Evolutionary conservation across 1,139 yeast genomes (phyloP).

Genomic region (Zygosaccharomyces sapae): DNA sequence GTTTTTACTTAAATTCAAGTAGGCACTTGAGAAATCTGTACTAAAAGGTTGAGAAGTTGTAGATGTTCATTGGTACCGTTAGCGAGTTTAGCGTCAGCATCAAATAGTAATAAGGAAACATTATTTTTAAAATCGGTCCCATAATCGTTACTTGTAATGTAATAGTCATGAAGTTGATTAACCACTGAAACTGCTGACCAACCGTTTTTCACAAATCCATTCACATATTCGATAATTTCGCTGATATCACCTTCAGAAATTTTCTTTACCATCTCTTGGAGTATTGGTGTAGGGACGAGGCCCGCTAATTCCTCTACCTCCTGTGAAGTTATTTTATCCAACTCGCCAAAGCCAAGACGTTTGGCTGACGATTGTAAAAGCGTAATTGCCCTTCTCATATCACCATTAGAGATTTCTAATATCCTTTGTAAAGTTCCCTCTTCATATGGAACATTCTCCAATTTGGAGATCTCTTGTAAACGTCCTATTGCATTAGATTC

Average conservation of each 20-base stretch:
- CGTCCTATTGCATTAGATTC: constrained; percentile 65
- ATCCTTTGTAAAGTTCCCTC: constrained; percentile 57
- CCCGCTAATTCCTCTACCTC: constrained; percentile 76
- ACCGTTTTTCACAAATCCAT: constrained; percentile 63
- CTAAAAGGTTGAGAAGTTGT: constrained; percentile 67
- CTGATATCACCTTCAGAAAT: constrained; percentile 41
- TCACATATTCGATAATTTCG: constrained; percentile 47
- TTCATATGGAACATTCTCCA: constrained; percentile 46
- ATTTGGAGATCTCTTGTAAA: constrained; percentile 51
- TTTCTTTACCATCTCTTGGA: constrained; percentile 44
- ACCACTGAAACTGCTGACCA: constrained; percentile 83
- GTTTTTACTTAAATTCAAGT: not conserved
- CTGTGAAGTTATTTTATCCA: constrained; percentile 33
- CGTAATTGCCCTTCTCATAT: constrained; percentile 89
- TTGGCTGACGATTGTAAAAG: constrained; percentile 83
- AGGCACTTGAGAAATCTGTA: constrained; percentile 47
- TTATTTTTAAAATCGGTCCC: constrained; percentile 56
- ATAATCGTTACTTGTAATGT: constrained; percentile 56
- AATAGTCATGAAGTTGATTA: constrained; percentile 72
- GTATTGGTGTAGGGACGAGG: constrained; percentile 57
- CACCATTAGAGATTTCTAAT: constrained; percentile 73
- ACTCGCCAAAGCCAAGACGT: constrained; percentile 39
- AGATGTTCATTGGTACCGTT: constrained; percentile 91
- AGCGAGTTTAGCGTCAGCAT: constrained; percentile 67
- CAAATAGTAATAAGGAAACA: constrained; percentile 63